Evolutionary conservation across 2,329 filamentous ascomycete species (phyloP).

Genomic region (Beauveria scarabaeidicola): DNA sequence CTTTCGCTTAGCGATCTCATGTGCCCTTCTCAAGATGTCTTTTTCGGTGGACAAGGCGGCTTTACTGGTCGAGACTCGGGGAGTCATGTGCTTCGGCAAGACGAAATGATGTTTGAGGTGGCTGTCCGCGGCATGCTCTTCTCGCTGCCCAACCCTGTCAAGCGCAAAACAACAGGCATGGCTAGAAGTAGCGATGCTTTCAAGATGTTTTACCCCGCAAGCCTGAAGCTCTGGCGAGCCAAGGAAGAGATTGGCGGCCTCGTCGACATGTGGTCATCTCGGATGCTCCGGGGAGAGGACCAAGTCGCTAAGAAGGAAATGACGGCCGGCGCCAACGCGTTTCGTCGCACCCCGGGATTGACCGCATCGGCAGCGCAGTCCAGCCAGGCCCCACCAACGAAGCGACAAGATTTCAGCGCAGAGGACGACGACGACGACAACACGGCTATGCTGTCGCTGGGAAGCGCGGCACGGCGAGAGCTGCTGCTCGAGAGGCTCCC

Average conservation of each 20-base stretch:
- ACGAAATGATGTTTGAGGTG: slow-evolving; percentile 89
- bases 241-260: slow-evolving; percentile 73
- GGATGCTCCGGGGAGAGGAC: slow-evolving; percentile 48
- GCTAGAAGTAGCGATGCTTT: slow-evolving; percentile 52
- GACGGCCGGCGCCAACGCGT: slow-evolving; percentile 39
- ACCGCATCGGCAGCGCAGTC: slow-evolving; percentile 4
- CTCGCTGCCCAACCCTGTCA: slow-evolving; percentile 77
- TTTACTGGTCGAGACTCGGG: slow-evolving; percentile 46
- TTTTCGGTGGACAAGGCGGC: slow-evolving; percentile 54
- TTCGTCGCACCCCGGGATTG: slow-evolving; percentile 27
- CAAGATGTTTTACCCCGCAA: slow-evolving; percentile 89
- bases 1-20: slow-evolving; percentile 85
- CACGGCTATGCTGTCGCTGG: slow-evolving; percentile 46
- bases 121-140: slow-evolving; percentile 82
- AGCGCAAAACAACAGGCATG: slow-evolving; percentile 45
- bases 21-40: slow-evolving; percentile 60
- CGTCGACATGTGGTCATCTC: slow-evolving; percentile 60
- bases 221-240: slow-evolving; percentile 72
- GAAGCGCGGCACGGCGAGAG: slow-evolving; percentile 60
- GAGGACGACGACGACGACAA: slow-evolving; percentile 18
- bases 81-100: slow-evolving; percentile 73
- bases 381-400: not conserved
- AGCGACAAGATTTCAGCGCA: not conserved
- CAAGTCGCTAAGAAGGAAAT: slow-evolving; percentile 28
- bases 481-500: slow-evolving; percentile 80